Base-by-base conservation (phyloP, 129 eudicot genomes). In the Arctium lappa region DNA sequence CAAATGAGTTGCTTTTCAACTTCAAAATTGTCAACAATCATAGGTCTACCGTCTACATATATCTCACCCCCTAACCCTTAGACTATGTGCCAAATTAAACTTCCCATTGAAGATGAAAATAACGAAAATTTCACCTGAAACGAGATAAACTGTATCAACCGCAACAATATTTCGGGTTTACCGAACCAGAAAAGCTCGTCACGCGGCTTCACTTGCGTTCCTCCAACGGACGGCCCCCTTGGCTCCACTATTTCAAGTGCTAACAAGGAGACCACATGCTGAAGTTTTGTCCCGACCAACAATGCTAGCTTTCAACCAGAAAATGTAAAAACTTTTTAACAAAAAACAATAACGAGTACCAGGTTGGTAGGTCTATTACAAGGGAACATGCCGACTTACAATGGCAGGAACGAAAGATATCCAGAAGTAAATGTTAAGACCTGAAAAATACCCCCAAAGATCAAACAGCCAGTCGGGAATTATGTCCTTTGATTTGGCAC, bases 151-250 rank as follows among this genome's bases (percentile, higher is more conserved):
- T 96, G 99, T 80, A 96, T 96, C 77, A 96, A 87, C 16, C 96
- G 91, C 76, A 92, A 85, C 73, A 96, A 70, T 42, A 96, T 89
- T 85, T 90, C 98, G 16, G 99, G 99, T 90, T 96, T 96, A 32
- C 98, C 94, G 22, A 96, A 96, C 99, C 99, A 96, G 69, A 96
- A 96, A 39, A 96, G 93, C 53, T 87, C 96, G 44, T 96, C 99
- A 10, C 98, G 92, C 6, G 99, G 99, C 93, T 93, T 96, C 32
- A 96, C 95, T 82, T 91, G 95, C 74, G 91, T 79, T 56, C 88
- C 94, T 46, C 87, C 94, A 15, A 42, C 81, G n/a, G 93, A 83
- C 2, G 97, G 91, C 1, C 95, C 96, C 73, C 81, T 81, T 69
- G 95, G 93, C 83, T 90, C 91, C 74, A 83, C 89, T 27, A 93